phyloP scores from a whole-genome alignment of 2,329 filamentous ascomycete species.

The Piedraia hortae region DNA sequence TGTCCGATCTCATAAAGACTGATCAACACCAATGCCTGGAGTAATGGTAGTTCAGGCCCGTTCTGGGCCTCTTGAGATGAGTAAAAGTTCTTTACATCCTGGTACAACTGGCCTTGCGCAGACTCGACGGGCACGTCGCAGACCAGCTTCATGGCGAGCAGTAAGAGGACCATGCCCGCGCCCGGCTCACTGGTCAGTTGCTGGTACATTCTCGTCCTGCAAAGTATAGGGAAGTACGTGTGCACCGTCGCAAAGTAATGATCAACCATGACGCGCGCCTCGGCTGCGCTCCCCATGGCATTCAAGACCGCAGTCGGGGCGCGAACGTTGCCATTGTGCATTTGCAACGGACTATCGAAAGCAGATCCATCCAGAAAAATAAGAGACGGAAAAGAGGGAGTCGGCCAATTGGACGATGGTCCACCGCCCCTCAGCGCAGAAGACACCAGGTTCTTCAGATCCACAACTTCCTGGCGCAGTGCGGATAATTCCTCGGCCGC shows the following conservation, averaged over 20 bases:
- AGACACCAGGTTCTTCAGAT: conserved; percentile 5
- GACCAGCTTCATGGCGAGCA: conserved; percentile 22
- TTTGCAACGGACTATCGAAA: conserved; percentile 14
- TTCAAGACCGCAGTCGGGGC: conserved; percentile 14
- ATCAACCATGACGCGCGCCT: conserved; percentile 14
- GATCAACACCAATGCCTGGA: conserved; percentile 21
- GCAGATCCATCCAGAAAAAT: conserved; percentile 19
- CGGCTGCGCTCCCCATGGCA: conserved; percentile 14
- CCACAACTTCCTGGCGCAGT: conserved; percentile 6
- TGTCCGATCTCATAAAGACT: conserved; percentile 23
- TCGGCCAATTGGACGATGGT: conserved; percentile 1
- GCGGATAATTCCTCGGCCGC: conserved; percentile 6
- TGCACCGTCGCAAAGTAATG: conserved; percentile 21
- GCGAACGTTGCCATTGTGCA: conserved; percentile 15
- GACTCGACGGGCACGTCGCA: conserved; percentile 13
- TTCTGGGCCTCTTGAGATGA: conserved; percentile 17
- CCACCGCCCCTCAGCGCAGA: background rate
- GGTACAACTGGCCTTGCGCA: conserved; percentile 16
- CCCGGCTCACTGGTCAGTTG: conserved; percentile 17
- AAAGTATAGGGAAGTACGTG: conserved; percentile 22
- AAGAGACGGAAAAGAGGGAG: conserved; percentile 15
- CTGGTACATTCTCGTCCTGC: conserved; percentile 19
- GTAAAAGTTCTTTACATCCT: conserved; percentile 18
- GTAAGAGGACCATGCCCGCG: conserved; percentile 20
- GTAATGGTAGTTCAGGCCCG: conserved; percentile 16